Conservation (phyloP, 2,329 filamentous ascomycete genomes). For the Xylariaceae sp. region DNA sequence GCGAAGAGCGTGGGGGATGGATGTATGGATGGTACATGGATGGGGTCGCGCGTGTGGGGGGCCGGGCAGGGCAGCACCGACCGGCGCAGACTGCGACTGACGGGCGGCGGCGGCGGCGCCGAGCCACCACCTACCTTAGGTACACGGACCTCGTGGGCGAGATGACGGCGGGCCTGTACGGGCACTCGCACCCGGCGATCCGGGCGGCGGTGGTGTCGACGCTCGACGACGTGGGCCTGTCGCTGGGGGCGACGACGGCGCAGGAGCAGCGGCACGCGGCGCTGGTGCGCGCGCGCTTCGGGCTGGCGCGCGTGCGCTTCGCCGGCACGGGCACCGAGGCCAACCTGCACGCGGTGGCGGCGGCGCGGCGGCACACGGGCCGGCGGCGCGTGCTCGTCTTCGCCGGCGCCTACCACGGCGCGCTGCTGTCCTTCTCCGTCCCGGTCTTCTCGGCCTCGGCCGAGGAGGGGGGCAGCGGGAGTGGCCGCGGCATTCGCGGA, state of each 20-base stretch:
- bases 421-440: no score
- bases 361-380: conserved; percentile 38
- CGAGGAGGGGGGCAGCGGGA: no score
- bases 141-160: conserved; percentile 58
- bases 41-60: no score
- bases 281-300: conserved; percentile 46
- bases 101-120: neutral
- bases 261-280: conserved; percentile 45
- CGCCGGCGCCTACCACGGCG: conserved; percentile 40
- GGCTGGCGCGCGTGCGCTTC: conserved; percentile 50
- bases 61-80: neutral
- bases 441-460: no score
- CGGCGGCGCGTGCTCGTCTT: conserved; percentile 44
- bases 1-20: no score
- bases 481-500: no score
- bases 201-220: conserved; percentile 36
- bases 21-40: no score
- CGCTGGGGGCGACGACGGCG: conserved; percentile 43
- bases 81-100: neutral
- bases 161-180: conserved; percentile 58
- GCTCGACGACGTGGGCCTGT: conserved; percentile 41
- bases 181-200: conserved; percentile 54
- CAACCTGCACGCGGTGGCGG: conserved; percentile 51
- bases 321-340: conserved; percentile 61
- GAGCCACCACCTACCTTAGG: conserved; percentile 20